phyloP scores from a whole-genome alignment of 1,139 yeast species.

The Geotrichum bryndzae region DNA sequence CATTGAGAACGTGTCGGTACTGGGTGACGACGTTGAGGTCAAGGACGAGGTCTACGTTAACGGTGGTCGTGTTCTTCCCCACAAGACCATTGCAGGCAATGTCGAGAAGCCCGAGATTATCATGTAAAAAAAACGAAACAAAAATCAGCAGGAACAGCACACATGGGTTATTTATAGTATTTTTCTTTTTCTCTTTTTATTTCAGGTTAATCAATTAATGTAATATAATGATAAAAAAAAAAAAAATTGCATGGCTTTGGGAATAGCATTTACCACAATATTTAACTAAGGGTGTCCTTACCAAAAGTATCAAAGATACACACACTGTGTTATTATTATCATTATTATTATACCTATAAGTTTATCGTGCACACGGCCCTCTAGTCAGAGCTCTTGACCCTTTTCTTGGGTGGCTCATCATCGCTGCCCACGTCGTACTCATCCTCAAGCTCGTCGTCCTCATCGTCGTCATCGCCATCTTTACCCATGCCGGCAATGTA shows the following conservation, averaged over 20 bases:
- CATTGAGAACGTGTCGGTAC: slow-evolving; percentile 93
- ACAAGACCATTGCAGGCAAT: slow-evolving; percentile 91
- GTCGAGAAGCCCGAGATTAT: slow-evolving; percentile 97
- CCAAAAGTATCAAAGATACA: too few relatives aligned
- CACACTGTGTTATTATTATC: too few relatives aligned
- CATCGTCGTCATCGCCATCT: slow-evolving; percentile 22
- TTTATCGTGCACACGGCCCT: background rate
- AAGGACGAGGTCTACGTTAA: slow-evolving; percentile 98
- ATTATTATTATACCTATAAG: too few relatives aligned
- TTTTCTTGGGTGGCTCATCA: slow-evolving; percentile 24
- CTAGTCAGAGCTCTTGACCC: slow-evolving; percentile 19
- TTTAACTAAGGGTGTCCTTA: too few relatives aligned
- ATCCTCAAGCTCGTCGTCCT: slow-evolving; percentile 19
- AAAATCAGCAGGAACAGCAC: background rate
- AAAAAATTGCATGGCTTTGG: background rate
- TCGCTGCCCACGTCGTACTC: slow-evolving; percentile 26
- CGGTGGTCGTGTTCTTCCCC: slow-evolving; percentile 99
- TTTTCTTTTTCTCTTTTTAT: background rate
- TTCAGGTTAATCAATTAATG: background rate
- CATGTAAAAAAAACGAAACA: slow-evolving; percentile 49
- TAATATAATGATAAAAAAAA: background rate
- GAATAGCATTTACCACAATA: too few relatives aligned
- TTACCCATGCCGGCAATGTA: slow-evolving; percentile 27
- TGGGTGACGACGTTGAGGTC: slow-evolving; percentile 98
- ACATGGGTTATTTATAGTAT: background rate